These are phyloP conservation scores for Fusarium sp. DNA, from an alignment of 2,329 filamentous ascomycete genomes.

Conservation along the genomic window DNA sequence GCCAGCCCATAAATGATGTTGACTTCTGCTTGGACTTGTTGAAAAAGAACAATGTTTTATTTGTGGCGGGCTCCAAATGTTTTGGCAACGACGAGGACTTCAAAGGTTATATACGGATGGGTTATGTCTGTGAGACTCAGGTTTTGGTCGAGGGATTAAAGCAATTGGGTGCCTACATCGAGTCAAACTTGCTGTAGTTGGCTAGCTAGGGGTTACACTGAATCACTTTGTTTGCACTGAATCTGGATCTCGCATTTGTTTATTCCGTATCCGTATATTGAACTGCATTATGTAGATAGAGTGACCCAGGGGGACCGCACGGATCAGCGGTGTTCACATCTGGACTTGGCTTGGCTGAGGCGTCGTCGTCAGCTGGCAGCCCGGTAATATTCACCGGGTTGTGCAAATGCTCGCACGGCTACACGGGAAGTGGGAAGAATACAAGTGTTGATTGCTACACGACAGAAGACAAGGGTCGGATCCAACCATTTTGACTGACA, in stretches of 20 bases:
- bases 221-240: neutral
- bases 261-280: too few species aligned
- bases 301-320: constrained; percentile 4
- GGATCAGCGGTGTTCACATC: constrained; percentile 41
- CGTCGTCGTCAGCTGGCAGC: constrained; percentile 47
- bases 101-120: constrained; percentile 80
- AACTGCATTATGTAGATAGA: neutral
- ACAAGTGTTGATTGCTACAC: constrained; percentile 33
- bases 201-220: neutral
- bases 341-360: constrained; percentile 38
- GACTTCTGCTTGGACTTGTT: constrained; percentile 77
- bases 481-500: constrained; percentile 16
- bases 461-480: constrained; percentile 24
- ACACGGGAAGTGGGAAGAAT: constrained; percentile 36
- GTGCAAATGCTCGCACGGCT: constrained; percentile 24
- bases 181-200: constrained; percentile 21
- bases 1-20: constrained; percentile 76
- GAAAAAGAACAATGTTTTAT: constrained; percentile 77
- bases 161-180: constrained; percentile 58
- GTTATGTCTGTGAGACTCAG: constrained; percentile 79
- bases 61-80: constrained; percentile 79
- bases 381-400: constrained; percentile 7
- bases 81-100: constrained; percentile 78
- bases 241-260: constrained; percentile 10
- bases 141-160: constrained; percentile 76